phyloP scores from a whole-genome alignment of 805 yeast genomes.

The Candida suzukii region DNA sequence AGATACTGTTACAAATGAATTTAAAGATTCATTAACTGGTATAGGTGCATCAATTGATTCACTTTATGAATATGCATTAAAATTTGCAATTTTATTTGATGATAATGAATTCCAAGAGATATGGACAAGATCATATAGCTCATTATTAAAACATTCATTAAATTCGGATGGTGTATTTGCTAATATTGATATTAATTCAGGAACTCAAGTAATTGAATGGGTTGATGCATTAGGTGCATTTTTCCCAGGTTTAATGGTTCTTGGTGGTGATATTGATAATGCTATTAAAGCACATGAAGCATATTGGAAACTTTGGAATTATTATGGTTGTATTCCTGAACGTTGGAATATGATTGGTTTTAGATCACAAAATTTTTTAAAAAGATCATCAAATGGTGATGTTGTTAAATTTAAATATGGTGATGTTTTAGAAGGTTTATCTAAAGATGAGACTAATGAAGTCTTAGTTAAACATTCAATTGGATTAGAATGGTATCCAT shows the following conservation, averaged over 20 bases:
- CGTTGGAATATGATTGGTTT: constrained; percentile 54
- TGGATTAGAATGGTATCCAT: constrained; percentile 81
- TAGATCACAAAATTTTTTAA: constrained; percentile 12
- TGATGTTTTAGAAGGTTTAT: constrained; percentile 13
- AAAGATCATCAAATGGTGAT: not conserved
- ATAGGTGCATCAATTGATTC: constrained; percentile 91
- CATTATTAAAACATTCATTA: constrained; percentile 49
- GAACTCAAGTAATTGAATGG: constrained; percentile 53
- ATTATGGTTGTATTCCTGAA: constrained; percentile 79
- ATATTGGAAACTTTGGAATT: constrained; percentile 71
- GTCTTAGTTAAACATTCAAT: constrained; percentile 30
- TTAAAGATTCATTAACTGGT: constrained; percentile 62
- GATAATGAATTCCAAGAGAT: constrained; percentile 43
- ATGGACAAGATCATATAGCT: constrained; percentile 54
- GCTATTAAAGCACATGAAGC: constrained; percentile 58
- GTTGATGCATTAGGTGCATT: constrained; percentile 83
- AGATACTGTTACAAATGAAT: constrained; percentile 32
- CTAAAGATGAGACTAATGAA: constrained; percentile 15
- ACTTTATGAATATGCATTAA: constrained; percentile 81
- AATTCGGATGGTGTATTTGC: constrained; percentile 26
- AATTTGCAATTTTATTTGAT: constrained; percentile 66
- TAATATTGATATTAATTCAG: constrained; percentile 51
- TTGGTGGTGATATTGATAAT: constrained; percentile 65
- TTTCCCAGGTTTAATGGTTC: constrained; percentile 78
- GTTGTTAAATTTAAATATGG: constrained; percentile 10